Conservation (phyloP, 495 filamentous ascomycete genomes). For the Amniculicola lignicola region DNA sequence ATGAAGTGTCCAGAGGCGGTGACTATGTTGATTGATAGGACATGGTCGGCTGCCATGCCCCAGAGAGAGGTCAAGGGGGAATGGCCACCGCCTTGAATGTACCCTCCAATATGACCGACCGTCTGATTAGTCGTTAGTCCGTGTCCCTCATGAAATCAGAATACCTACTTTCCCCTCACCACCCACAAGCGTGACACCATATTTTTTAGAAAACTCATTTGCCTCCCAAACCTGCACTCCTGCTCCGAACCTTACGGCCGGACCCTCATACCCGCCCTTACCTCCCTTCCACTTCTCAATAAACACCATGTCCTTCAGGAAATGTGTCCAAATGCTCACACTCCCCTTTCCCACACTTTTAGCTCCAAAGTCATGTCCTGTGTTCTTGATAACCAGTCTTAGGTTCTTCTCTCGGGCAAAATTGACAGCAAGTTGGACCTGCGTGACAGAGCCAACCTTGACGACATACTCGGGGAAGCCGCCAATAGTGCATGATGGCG, state of each 20-base stretch:
- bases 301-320: slow-evolving; percentile 19
- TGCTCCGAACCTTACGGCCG: slow-evolving; percentile 14
- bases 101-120: slow-evolving; percentile 28
- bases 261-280: slow-evolving; percentile 5
- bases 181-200: slow-evolving; percentile 19
- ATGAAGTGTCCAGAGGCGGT: slow-evolving; percentile 11
- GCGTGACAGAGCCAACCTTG: slow-evolving; percentile 52
- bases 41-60: slow-evolving; percentile 26
- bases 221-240: slow-evolving; percentile 9
- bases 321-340: slow-evolving; percentile 29
- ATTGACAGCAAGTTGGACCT: slow-evolving; percentile 59
- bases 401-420: slow-evolving; percentile 61
- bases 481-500: slow-evolving; percentile 49
- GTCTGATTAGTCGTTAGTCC: slow-evolving; percentile 10
- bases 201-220: slow-evolving; percentile 8
- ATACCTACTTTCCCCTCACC: slow-evolving; percentile 21
- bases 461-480: slow-evolving; percentile 59
- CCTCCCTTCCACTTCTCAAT: background rate
- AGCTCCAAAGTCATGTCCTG: slow-evolving; percentile 50
- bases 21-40: slow-evolving; percentile 10
- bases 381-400: slow-evolving; percentile 65
- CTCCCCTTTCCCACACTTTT: slow-evolving; percentile 5
- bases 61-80: slow-evolving; percentile 10
- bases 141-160: background rate
- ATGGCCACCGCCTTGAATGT: slow-evolving; percentile 22